phyloP scores from a whole-genome alignment of 805 yeast genomes.

The Yarrowia porcina region DNA sequence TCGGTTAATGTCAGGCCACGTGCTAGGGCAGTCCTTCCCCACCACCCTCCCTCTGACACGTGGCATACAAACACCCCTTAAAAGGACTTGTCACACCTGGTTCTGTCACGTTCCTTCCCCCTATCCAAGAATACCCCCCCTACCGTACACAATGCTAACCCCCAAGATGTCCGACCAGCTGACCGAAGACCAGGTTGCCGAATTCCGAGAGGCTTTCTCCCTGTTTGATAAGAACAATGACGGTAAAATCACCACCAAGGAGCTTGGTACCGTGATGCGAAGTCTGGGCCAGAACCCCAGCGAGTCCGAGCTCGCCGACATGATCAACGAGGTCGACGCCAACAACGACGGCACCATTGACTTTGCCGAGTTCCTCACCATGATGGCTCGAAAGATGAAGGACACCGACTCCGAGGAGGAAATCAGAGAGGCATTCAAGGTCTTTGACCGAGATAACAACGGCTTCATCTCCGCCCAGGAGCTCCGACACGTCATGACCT shows the following conservation, averaged over 20 bases:
- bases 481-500: slow-evolving; percentile 91
- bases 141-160: slow-evolving; percentile 2
- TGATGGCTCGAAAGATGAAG: slow-evolving; percentile 91
- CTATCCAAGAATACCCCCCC: neutral
- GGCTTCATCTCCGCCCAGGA: slow-evolving; percentile 97
- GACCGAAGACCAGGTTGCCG: slow-evolving; percentile 94
- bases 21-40: neutral
- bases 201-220: slow-evolving; percentile 96
- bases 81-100: neutral
- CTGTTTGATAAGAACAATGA: slow-evolving; percentile 95
- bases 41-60: slow-evolving; percentile 2
- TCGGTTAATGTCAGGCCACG: neutral
- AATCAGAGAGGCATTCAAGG: slow-evolving; percentile 95
- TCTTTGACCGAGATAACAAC: slow-evolving; percentile 89
- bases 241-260: slow-evolving; percentile 93
- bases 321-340: slow-evolving; percentile 95
- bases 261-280: slow-evolving; percentile 97
- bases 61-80: slow-evolving; percentile 15
- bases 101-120: neutral
- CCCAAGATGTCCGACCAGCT: slow-evolving; percentile 60
- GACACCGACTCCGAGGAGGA: slow-evolving; percentile 97
- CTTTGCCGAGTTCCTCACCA: slow-evolving; percentile 75
- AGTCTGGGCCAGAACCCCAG: slow-evolving; percentile 97
- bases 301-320: slow-evolving; percentile 91
- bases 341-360: slow-evolving; percentile 90